Percentiles rank a stretch among this genome's conserved stretches.
phyloP scores from a whole-genome alignment of 2,329 filamentous ascomycete species.

The Diaporthe velutina region DNA sequence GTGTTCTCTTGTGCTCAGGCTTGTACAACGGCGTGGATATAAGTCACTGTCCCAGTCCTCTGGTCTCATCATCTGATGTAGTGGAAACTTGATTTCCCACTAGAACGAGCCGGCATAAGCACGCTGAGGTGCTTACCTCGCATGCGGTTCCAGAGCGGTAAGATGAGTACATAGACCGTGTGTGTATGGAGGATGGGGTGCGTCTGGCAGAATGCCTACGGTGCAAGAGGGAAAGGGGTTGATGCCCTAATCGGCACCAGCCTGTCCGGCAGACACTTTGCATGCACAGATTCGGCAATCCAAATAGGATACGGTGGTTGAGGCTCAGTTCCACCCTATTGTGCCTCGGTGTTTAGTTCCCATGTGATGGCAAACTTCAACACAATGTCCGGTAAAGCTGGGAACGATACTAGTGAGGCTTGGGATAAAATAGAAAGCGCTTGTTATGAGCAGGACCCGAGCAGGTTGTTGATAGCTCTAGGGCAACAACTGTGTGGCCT shows the following conservation, averaged over 20 bases:
- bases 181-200: no score
- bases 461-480: neutral
- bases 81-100: no score
- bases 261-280: no score
- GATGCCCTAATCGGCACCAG: no score
- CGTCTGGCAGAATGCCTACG: no score
- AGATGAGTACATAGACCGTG: no score
- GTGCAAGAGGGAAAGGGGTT: no score
- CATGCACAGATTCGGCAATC: no score
- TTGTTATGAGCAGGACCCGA: neutral
- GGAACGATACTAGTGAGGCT: neutral
- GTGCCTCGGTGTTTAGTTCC: neutral
- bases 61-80: neutral
- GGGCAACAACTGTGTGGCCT: neutral
- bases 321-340: neutral
- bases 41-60: neutral
- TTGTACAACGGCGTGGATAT: neutral
- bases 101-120: no score
- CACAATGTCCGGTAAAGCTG: neutral
- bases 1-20: neutral
- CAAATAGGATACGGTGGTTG: no score
- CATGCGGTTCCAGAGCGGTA: no score
- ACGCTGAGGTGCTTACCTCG: no score
- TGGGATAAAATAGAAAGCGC: neutral
- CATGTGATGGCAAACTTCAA: neutral